Conservation (phyloP, 345 rosid genomes). For the Eucalyptus marginata region DNA sequence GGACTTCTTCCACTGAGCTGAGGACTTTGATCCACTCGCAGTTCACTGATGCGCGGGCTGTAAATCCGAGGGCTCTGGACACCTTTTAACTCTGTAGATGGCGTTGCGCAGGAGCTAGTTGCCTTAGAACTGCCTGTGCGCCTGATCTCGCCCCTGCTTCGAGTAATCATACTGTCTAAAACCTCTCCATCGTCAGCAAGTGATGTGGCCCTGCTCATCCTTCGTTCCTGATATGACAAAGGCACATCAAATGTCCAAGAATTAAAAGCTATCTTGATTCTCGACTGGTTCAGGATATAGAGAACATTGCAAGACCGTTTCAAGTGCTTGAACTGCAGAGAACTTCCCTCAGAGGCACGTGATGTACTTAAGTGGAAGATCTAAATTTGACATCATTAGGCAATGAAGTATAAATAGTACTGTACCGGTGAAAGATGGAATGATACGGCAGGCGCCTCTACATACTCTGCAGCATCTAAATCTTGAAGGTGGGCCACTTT, state of each 20-base stretch:
- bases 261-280: not conserved
- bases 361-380: not conserved
- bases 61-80: conserved; percentile 46
- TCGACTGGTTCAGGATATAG: not conserved
- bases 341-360: not conserved
- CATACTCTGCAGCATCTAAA: conserved; percentile 88
- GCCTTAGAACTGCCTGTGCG: conserved; percentile 48
- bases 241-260: not conserved
- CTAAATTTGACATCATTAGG: not conserved
- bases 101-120: conserved; percentile 22
- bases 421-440: conserved; percentile 57
- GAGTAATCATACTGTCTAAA: conserved; percentile 66
- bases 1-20: conserved; percentile 44
- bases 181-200: conserved; percentile 66
- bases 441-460: conserved; percentile 74
- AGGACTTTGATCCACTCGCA: conserved; percentile 44
- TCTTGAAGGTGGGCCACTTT: conserved; percentile 90
- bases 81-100: conserved; percentile 34
- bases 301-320: not conserved
- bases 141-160: conserved; percentile 86
- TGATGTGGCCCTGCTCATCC: conserved; percentile 52
- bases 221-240: conserved; percentile 27
- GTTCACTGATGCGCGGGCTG: conserved; percentile 48
- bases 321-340: not conserved
- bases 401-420: not conserved